Conservation (phyloP, 1,284 basidiomycete species). For the Nidula niveotomentosa region DNA sequence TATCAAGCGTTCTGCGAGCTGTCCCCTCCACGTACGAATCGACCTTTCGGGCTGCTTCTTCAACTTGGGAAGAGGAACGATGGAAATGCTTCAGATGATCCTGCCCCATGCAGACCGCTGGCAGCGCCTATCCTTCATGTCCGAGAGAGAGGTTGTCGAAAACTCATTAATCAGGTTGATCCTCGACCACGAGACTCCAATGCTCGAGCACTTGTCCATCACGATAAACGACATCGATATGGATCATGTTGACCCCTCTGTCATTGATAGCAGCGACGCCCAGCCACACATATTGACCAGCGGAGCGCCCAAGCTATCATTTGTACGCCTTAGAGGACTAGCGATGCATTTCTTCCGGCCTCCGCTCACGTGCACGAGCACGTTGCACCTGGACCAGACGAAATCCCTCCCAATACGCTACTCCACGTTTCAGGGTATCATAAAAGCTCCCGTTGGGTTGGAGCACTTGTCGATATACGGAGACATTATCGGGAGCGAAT, state of each 20-base stretch:
- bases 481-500: conserved; percentile 24
- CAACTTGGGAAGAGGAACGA: conserved; percentile 7
- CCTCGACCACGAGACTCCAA: conserved; percentile 21
- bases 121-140: conserved; percentile 30
- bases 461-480: conserved; percentile 39
- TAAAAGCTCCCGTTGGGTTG: conserved; percentile 27
- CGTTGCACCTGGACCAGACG: conserved; percentile 43
- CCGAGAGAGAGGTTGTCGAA: conserved; percentile 18
- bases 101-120: conserved; percentile 30
- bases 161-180: conserved; percentile 25
- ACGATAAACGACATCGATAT: conserved; percentile 24
- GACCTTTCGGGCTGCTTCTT: conserved; percentile 13
- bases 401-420: conserved; percentile 25
- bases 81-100: conserved; percentile 25
- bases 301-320: conserved; percentile 28
- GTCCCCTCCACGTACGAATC: conserved; percentile 29
- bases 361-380: conserved; percentile 31
- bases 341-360: conserved; percentile 37
- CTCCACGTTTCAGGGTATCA: conserved; percentile 25
- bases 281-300: conserved; percentile 26
- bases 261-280: conserved; percentile 7
- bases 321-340: conserved; percentile 39
- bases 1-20: conserved; percentile 29
- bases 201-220: conserved; percentile 34
- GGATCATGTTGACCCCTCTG: conserved; percentile 5